phyloP scores from a whole-genome alignment of 306 rosid genomes.

The Malus sieversii region DNA sequence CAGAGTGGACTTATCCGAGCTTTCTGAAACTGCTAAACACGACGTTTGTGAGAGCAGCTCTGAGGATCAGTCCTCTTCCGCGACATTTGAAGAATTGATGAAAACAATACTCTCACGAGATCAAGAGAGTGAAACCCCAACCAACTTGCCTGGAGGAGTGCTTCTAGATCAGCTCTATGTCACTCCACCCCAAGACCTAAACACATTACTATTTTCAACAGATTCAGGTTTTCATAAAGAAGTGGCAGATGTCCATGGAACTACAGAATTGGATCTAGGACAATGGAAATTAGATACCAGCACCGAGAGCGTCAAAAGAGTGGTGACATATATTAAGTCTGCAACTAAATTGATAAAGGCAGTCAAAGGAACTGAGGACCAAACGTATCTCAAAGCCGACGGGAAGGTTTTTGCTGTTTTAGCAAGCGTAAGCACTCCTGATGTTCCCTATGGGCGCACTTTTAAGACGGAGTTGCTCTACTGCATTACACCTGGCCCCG shows the following conservation, averaged over 20 bases:
- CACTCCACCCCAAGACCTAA: slow-evolving; percentile 58
- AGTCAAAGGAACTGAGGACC: slow-evolving; percentile 73
- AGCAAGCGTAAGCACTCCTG: slow-evolving; percentile 67
- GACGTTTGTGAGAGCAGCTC: slow-evolving; percentile 36
- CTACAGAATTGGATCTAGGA: slow-evolving; percentile 52
- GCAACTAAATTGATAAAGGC: slow-evolving; percentile 72
- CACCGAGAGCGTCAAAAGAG: slow-evolving; percentile 46
- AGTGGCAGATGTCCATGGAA: slow-evolving; percentile 60
- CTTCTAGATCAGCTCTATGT: slow-evolving; percentile 68
- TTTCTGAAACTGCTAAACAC: slow-evolving; percentile 30
- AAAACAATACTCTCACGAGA: slow-evolving; percentile 49
- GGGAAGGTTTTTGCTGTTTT: slow-evolving; percentile 64
- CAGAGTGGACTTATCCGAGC: slow-evolving; percentile 44
- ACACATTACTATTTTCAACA: slow-evolving; percentile 53
- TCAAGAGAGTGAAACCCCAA: slow-evolving; percentile 58
- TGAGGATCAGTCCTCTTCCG: slow-evolving; percentile 51
- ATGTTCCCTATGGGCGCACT: slow-evolving; percentile 79
- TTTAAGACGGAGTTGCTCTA: slow-evolving; percentile 68
- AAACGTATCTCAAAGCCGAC: slow-evolving; percentile 75
- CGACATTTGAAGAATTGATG: slow-evolving; percentile 57
- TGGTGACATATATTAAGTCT: slow-evolving; percentile 63
- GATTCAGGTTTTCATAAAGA: slow-evolving; percentile 50
- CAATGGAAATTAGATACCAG: slow-evolving; percentile 66
- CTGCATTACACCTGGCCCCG: slow-evolving; percentile 80
- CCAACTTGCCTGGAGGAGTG: slow-evolving; percentile 79